Conservation (phyloP, 1,284 basidiomycete genomes). For the Entoloma clypeatum region DNA sequence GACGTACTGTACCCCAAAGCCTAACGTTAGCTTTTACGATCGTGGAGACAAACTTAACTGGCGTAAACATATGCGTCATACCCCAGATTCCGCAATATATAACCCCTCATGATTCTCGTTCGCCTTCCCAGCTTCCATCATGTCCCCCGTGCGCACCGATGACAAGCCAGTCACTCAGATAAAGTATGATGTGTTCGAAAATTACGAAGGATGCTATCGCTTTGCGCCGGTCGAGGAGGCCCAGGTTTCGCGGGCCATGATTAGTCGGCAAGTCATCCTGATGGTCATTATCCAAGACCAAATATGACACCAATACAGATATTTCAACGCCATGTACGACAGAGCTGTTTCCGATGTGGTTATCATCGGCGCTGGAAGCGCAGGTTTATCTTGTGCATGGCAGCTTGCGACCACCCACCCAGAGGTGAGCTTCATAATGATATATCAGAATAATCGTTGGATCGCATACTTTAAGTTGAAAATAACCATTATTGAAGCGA, state of each 20-base stretch:
- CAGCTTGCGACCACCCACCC: conserved; percentile 66
- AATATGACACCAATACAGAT: conserved; percentile 35
- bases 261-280: conserved; percentile 51
- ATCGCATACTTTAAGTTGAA: conserved; percentile 41
- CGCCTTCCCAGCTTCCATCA: too few relatives aligned
- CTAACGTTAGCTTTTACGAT: too few relatives aligned
- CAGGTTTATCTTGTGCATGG: conserved; percentile 79
- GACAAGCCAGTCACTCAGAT: too few relatives aligned
- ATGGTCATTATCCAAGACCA: not conserved
- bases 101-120: too few relatives aligned
- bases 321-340: conserved; percentile 73
- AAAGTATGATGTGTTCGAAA: conserved; percentile 42
- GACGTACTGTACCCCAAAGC: too few relatives aligned
- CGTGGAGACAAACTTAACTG: too few relatives aligned
- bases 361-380: conserved; percentile 78
- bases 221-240: conserved; percentile 77
- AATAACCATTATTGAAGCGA: conserved; percentile 80
- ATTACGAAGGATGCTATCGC: conserved; percentile 59
- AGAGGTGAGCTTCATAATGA: conserved; percentile 35
- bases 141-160: too few relatives aligned
- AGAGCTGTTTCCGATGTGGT: conserved; percentile 75
- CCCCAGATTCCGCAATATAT: too few relatives aligned
- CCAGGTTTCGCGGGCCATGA: conserved; percentile 77
- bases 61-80: too few relatives aligned
- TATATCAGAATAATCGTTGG: not conserved